Evolutionary conservation across 192 early-diverging fungal genomes (phyloP).

Genomic region (Umbelopsis vinacea): DNA sequence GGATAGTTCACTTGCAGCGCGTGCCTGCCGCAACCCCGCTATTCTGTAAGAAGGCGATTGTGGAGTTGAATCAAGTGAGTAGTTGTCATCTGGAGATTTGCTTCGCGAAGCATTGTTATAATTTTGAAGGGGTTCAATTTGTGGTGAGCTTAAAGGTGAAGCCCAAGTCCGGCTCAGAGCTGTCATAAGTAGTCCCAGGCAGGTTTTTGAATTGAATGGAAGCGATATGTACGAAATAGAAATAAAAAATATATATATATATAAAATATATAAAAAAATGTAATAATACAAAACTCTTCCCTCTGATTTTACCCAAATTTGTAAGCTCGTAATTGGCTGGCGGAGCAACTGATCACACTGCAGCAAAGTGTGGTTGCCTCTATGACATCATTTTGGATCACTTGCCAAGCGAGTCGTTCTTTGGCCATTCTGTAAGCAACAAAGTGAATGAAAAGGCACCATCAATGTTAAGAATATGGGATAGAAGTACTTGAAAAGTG

Average conservation of each 20-base stretch:
- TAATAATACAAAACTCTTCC: not conserved
- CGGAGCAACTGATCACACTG: too few relatives aligned
- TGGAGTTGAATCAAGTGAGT: not conserved
- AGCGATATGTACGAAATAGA: not conserved
- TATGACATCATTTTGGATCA: slow-evolving; percentile 8
- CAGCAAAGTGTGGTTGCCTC: not conserved
- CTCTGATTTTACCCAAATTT: too few relatives aligned
- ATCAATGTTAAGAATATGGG: too few relatives aligned
- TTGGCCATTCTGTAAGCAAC: too few relatives aligned
- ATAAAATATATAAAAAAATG: slow-evolving; percentile 11
- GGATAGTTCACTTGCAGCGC: not conserved
- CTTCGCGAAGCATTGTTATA: not conserved
- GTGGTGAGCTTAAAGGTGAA: slow-evolving; percentile 22
- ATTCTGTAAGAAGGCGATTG: not conserved
- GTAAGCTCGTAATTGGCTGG: not conserved
- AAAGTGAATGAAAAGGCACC: too few relatives aligned
- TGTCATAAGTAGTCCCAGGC: not conserved
- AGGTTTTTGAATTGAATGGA: too few relatives aligned
- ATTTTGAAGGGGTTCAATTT: slow-evolving; percentile 7
- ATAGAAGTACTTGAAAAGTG: too few relatives aligned
- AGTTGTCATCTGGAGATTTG: not conserved
- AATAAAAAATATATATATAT: too few relatives aligned
- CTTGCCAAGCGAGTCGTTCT: not conserved
- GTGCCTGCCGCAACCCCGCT: not conserved
- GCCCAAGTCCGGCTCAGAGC: slow-evolving; percentile 17